Base-by-base conservation (phyloP, 1,284 basidiomycete species). In the Apiotrichum sp. region DNA sequence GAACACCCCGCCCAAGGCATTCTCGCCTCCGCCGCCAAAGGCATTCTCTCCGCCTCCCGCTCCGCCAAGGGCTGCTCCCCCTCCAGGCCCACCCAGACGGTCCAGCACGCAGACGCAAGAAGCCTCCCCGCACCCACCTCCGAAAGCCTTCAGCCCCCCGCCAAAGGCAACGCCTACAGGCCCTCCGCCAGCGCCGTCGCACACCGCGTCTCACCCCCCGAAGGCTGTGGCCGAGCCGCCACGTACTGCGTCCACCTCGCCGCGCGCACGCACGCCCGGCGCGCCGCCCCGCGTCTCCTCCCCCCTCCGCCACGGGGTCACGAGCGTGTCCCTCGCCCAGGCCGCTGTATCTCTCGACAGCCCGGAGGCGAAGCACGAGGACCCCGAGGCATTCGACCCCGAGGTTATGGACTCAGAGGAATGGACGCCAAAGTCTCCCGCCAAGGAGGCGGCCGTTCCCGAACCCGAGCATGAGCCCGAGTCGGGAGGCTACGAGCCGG, bases 261-360 rank as follows among this genome's bases (percentile, higher is more conserved):
- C 43, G 29, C 29, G 29, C 29, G 31, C 44, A 4, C 44, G 44
- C 16, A 34, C 54, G n/a, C 41, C 14, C 32, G 49, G 49, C 4
- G 61, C 55, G 3, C 61, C 57, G 4, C 61, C 61, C 8, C 49
- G 55, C 14, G 55, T 62, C 3, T 49, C 56, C n/a, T 62, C 61
- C 32, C 61, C 61, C 6, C 53, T 62, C 3, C 43, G 53, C 29
- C 45, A 61, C 47, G 45, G 31, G 6, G 29, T 29, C 29, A 40
- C 36, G 31, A 38, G n/a, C 11, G 16, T 47, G 8, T 47, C 46
- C 16, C 35, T 47, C 46, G 35, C 16, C 4, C 35, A 47, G 46
- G 46, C 35, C 8, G 46, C 46, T 4, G 22, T 29, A 35, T 16
- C 48, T 4, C 16, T 49, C 22, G 46, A 47, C 29, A 29, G 29